Evolutionary conservation across 768 basidiomycete genomes (phyloP).

Genomic region (Russula lepida): DNA sequence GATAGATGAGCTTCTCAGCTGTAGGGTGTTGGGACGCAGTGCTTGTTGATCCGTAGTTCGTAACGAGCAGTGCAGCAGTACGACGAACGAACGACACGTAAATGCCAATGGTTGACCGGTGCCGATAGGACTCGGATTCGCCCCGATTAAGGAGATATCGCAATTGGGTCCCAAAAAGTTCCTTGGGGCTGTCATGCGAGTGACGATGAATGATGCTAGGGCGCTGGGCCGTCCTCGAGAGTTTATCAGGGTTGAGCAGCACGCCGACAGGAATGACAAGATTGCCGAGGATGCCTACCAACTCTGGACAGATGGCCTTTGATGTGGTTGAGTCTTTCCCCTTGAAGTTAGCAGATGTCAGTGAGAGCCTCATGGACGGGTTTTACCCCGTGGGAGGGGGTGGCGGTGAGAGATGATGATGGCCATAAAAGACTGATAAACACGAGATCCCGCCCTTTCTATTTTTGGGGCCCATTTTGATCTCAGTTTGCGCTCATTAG

Average conservation of each 20-base stretch:
- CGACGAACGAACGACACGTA: slow-evolving; percentile 22
- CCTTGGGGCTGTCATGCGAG: background rate
- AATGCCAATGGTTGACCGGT: slow-evolving; percentile 35
- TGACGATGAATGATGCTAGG: background rate
- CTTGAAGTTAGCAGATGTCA: background rate
- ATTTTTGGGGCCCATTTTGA: background rate
- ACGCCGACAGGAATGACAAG: slow-evolving; percentile 31
- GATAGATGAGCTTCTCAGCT: slow-evolving; percentile 37
- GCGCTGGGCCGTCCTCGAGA: background rate
- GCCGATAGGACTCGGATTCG: slow-evolving; percentile 44
- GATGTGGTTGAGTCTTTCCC: background rate
- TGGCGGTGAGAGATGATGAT: background rate
- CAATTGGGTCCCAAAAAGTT: slow-evolving; percentile 27
- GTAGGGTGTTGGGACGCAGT: slow-evolving; percentile 20
- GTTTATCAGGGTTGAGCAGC: slow-evolving; percentile 36
- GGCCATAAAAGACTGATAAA: background rate
- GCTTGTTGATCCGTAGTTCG: background rate
- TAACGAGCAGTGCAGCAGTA: background rate
- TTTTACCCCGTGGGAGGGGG: too few species aligned
- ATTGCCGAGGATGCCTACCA: slow-evolving; percentile 1
- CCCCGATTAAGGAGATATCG: slow-evolving; percentile 42
- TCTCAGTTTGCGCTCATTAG: background rate
- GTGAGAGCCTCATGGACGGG: background rate
- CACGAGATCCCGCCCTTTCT: background rate
- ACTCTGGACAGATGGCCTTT: background rate